Conservation (phyloP, 768 basidiomycete genomes). For the Suillus fuscotomentosus region DNA sequence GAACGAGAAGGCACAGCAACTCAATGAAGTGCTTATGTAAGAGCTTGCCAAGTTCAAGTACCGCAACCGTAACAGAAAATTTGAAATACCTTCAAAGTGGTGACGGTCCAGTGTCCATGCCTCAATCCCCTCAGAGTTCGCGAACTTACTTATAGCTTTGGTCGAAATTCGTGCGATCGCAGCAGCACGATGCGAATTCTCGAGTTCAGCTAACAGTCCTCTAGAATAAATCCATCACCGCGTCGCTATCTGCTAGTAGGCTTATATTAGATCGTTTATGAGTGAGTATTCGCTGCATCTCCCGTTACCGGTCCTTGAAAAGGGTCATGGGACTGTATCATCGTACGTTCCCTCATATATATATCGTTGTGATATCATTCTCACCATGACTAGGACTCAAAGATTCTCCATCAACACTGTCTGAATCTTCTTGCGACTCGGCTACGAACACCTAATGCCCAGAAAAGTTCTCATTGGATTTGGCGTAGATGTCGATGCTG, state of each 20-base stretch:
- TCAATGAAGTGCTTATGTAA: too few species aligned
- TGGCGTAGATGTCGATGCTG: slow-evolving; percentile 76
- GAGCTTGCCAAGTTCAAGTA: too few species aligned
- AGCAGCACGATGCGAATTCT: neutral
- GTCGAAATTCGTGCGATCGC: neutral
- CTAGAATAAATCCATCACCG: neutral
- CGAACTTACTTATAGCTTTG: neutral
- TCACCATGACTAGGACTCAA: neutral
- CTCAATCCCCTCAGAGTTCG: neutral
- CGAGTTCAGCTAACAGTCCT: neutral
- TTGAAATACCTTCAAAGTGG: neutral
- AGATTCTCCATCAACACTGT: neutral
- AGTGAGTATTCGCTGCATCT: neutral
- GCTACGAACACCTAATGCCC: slow-evolving; percentile 37
- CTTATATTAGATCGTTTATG: neutral
- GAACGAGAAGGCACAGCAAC: neutral
- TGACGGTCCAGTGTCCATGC: neutral
- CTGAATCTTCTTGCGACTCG: neutral
- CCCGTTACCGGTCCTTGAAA: neutral
- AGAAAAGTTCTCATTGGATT: slow-evolving; percentile 58
- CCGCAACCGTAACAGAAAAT: too few species aligned
- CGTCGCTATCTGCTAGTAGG: neutral
- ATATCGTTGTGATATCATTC: neutral
- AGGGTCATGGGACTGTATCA: neutral
- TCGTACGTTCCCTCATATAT: neutral